These are phyloP conservation scores for Suhomyces bokatorum DNA, from an alignment of 1,139 yeast species.

Conservation along the genomic window DNA sequence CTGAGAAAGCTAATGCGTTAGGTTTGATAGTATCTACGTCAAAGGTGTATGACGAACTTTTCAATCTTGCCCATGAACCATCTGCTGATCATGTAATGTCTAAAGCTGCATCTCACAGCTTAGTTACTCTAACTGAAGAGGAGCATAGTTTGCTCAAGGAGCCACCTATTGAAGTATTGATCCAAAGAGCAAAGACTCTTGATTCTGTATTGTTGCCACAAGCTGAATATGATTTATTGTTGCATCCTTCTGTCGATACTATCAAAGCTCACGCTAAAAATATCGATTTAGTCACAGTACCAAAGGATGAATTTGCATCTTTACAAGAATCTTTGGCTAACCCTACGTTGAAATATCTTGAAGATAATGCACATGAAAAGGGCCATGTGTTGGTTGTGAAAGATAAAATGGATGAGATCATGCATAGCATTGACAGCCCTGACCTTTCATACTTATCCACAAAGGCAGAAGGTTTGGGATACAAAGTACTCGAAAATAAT, in stretches of 20 bases:
- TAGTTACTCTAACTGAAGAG: conserved; percentile 8
- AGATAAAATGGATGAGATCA: conserved; percentile 15
- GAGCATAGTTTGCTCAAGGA: conserved; percentile 7
- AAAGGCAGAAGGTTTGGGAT: conserved; percentile 18
- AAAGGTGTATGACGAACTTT: conserved; percentile 31
- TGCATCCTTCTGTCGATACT: conserved; percentile 28
- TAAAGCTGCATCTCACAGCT: conserved; percentile 14
- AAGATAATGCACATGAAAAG: conserved; percentile 15
- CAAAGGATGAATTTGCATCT: conserved; percentile 30
- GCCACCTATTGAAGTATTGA: conserved; percentile 10
- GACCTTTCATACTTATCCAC: conserved; percentile 19
- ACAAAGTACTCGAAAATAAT: conserved; percentile 18
- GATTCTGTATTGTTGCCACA: conserved; percentile 8
- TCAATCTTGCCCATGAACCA: conserved; percentile 27
- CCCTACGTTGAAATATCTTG: conserved; percentile 25
- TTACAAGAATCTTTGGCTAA: conserved; percentile 29
- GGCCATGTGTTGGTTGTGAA: conserved; percentile 21
- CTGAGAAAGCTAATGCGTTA: conserved; percentile 28
- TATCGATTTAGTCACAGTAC: conserved; percentile 30
- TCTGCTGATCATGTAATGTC: conserved; percentile 18
- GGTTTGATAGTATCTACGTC: conserved; percentile 36
- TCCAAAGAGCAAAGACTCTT: background rate
- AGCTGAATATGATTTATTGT: conserved; percentile 6
- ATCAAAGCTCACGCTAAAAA: conserved; percentile 35
- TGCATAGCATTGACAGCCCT: conserved; percentile 21